Evolutionary conservation across 2,329 filamentous ascomycete species (phyloP).

Genomic region (Microsporum ferrugineum): DNA sequence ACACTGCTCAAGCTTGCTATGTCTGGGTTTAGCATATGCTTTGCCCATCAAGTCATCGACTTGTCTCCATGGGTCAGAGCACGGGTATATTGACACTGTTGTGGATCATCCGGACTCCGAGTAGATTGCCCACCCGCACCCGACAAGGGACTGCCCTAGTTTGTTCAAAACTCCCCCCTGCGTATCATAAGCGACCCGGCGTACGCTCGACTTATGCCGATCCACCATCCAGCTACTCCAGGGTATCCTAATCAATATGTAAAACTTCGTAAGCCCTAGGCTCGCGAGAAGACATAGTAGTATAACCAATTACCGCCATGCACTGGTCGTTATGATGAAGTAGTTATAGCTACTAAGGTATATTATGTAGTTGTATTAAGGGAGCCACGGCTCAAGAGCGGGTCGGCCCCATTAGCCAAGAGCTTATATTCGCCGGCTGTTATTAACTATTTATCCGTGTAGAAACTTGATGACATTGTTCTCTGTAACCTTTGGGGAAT

Average conservation of each 20-base stretch:
- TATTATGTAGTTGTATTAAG: not conserved
- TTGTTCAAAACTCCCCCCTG: not conserved
- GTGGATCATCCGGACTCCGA: not conserved
- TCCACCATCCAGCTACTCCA: not conserved
- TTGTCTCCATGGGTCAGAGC: not conserved
- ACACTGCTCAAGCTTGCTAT: too few relatives aligned
- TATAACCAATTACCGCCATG: too few relatives aligned
- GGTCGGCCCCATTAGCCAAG: not conserved
- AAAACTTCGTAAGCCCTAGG: not conserved
- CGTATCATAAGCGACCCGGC: not conserved
- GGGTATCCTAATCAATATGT: not conserved
- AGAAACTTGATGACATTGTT: too few relatives aligned
- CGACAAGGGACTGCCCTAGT: too few relatives aligned
- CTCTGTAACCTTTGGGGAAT: too few relatives aligned
- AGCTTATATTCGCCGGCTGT: not conserved
- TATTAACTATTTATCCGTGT: not conserved
- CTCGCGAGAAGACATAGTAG: too few relatives aligned
- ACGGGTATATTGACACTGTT: not conserved
- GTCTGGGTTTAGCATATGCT: not conserved
- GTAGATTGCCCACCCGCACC: not conserved
- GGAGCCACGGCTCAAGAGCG: not conserved
- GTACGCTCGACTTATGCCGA: not conserved
- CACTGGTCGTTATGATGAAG: not conserved
- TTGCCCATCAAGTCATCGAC: not conserved
- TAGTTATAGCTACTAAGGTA: not conserved